Conservation (phyloP, 352 stramenopile species). For the Blastocystis sp. region DNA sequence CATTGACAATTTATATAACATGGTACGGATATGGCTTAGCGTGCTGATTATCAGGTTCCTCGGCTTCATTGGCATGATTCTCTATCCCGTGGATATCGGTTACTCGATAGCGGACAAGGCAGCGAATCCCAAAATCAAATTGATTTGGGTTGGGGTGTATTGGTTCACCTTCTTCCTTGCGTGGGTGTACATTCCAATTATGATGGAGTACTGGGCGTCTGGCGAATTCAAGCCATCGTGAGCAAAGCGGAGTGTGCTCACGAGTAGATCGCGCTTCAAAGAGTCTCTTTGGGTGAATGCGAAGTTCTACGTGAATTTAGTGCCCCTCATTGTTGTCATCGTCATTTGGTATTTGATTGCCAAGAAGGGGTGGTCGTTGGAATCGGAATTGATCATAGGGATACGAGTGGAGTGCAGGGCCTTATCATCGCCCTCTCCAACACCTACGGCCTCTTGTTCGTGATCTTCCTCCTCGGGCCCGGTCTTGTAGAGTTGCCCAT, state of each 20-base stretch:
- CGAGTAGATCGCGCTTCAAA: constrained; percentile 44
- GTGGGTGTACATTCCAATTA: constrained; percentile 54
- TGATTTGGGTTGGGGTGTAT: constrained; percentile 64
- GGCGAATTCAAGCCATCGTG: constrained; percentile 56
- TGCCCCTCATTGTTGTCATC: constrained; percentile 10
- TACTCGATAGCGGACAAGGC: constrained; percentile 47
- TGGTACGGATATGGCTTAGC: neutral
- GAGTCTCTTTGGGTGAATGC: constrained; percentile 66
- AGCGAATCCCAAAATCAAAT: constrained; percentile 31
- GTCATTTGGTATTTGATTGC: constrained; percentile 3
- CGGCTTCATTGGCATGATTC: constrained; percentile 67
- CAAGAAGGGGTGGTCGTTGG: neutral
- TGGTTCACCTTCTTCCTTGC: constrained; percentile 68
- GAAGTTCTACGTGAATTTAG: constrained; percentile 43
- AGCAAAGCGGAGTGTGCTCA: neutral
- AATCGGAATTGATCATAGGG: constrained; percentile 8
- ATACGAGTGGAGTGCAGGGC: neutral
- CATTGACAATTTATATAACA: constrained; percentile 43
- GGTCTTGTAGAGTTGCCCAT: constrained; percentile 61
- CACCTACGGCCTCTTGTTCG: constrained; percentile 64
- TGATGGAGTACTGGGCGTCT: constrained; percentile 66
- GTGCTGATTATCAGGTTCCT: constrained; percentile 34
- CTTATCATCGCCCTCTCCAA: constrained; percentile 62
- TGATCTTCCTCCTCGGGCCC: constrained; percentile 49
- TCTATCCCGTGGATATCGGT: constrained; percentile 66